Conservation (phyloP, 495 filamentous ascomycete species). For the Schizothecium vesticola region DNA sequence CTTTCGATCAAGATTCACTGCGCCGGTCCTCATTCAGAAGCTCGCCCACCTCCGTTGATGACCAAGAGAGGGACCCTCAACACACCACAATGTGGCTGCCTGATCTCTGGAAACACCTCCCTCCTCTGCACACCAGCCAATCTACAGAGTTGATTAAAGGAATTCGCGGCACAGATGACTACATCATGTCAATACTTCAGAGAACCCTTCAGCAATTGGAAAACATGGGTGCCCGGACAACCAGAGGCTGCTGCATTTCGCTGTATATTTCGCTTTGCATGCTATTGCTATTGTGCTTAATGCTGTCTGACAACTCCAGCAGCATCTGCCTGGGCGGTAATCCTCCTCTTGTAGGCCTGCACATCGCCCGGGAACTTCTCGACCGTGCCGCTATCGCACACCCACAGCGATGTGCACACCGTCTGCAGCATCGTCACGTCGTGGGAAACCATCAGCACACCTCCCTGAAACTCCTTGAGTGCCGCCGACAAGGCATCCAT, state of each 20-base stretch:
- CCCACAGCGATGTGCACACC: conserved; percentile 91
- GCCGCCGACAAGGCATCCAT: conserved; percentile 93
- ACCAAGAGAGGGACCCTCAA: background rate
- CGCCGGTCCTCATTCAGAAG: background rate
- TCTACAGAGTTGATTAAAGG: background rate
- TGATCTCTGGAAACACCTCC: background rate
- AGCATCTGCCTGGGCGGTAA: conserved; percentile 81
- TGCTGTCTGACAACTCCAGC: conserved; percentile 70
- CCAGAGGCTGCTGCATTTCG: background rate
- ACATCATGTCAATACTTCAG: background rate
- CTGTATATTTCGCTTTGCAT: background rate
- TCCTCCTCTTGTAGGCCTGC: conserved; percentile 95
- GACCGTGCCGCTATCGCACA: conserved; percentile 92
- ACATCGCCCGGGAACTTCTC: conserved; percentile 95
- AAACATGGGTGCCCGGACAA: background rate
- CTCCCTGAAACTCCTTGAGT: conserved; percentile 80
- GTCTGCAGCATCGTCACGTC: conserved; percentile 96
- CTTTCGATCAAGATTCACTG: background rate
- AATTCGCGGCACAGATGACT: background rate
- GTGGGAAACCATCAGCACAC: conserved; percentile 97
- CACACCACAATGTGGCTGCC: background rate
- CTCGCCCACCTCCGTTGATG: background rate
- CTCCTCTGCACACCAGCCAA: background rate
- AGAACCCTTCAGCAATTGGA: background rate
- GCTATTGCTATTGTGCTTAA: conserved; percentile 18